Conservation (phyloP, 2,329 filamentous ascomycete species). For the Geosmithia flava region DNA sequence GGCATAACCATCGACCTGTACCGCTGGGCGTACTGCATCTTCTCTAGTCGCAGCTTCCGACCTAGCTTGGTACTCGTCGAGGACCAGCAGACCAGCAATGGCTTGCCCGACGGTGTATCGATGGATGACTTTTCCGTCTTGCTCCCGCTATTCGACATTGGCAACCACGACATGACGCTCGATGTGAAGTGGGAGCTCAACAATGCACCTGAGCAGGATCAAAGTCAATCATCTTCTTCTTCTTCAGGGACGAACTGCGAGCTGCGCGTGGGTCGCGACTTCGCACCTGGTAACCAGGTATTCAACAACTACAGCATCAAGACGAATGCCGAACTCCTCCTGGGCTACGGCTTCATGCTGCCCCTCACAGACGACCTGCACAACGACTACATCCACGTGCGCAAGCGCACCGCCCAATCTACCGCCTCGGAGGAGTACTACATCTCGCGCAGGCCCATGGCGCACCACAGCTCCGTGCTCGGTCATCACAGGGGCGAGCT, state of each 20-base stretch:
- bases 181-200: constrained; percentile 46
- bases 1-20: constrained; percentile 39
- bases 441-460: constrained; percentile 37
- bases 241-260: constrained; percentile 17
- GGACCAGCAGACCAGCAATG: constrained; percentile 9
- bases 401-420: constrained; percentile 22
- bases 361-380: constrained; percentile 33
- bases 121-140: constrained; percentile 54
- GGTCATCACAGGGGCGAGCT: constrained; percentile 23
- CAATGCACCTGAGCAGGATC: constrained; percentile 4
- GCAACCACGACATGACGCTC: constrained; percentile 55
- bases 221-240: too few relatives aligned
- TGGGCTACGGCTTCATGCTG: constrained; percentile 51
- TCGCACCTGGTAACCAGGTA: constrained; percentile 40
- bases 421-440: constrained; percentile 29
- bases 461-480: constrained; percentile 32
- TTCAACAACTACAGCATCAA: constrained; percentile 65
- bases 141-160: constrained; percentile 58
- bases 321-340: constrained; percentile 58
- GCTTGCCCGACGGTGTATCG: constrained; percentile 16
- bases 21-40: constrained; percentile 52
- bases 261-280: constrained; percentile 26
- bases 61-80: constrained; percentile 41
- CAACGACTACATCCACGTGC: constrained; percentile 48
- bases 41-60: constrained; percentile 52